These are phyloP conservation scores for Cordyceps militaris DNA, from an alignment of 2,329 filamentous ascomycete species.

Conservation along the genomic window DNA sequence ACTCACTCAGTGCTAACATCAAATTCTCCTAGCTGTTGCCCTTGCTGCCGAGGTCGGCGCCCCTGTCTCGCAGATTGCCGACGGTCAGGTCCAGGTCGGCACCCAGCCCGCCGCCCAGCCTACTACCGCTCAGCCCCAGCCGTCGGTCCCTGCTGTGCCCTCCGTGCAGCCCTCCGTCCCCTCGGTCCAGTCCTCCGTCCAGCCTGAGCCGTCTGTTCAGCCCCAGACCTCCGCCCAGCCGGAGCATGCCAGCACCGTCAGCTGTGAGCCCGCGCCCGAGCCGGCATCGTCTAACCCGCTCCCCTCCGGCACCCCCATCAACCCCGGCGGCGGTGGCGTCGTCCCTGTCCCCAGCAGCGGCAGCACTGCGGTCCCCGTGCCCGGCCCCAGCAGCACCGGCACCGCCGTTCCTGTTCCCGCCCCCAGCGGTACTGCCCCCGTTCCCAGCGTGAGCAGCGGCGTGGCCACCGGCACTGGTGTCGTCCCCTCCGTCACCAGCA, in stretches of 20 bases:
- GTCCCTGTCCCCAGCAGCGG: neutral
- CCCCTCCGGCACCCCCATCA: neutral
- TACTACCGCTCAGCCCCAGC: neutral
- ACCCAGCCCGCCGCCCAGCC: neutral
- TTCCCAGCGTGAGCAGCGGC: neutral
- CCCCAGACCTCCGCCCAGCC: neutral
- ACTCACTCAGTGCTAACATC: neutral
- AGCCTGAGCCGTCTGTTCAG: neutral
- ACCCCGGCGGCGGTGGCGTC: neutral
- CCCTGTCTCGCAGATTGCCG: neutral
- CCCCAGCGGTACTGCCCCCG: neutral
- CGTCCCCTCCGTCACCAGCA: neutral
- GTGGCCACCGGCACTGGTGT: neutral
- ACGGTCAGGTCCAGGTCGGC: conserved; percentile 4
- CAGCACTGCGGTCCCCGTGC: neutral
- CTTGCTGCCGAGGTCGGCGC: neutral
- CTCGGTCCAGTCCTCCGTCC: neutral
- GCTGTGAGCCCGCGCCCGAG: neutral
- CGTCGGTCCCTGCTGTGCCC: neutral
- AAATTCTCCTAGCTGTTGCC: neutral
- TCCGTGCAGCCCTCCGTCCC: neutral
- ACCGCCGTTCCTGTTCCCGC: neutral
- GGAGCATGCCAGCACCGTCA: neutral
- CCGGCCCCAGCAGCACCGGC: neutral
- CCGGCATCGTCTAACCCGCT: neutral